Percentiles rank a stretch among this genome's conserved stretches.
Evolutionary conservation across 768 basidiomycete genomes (phyloP).

Genomic region (Boletus patriciae): DNA sequence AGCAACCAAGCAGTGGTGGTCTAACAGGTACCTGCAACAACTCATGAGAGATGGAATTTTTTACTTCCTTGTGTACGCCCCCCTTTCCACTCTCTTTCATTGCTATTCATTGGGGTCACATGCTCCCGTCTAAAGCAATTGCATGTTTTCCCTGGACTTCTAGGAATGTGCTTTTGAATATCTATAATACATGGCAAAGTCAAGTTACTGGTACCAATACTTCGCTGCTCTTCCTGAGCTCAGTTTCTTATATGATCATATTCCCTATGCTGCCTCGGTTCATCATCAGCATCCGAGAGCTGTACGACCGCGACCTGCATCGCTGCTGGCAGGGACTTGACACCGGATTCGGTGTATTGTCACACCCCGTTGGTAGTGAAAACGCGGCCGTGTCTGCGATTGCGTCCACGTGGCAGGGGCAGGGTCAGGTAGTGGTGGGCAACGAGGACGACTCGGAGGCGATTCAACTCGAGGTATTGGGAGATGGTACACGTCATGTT

Average conservation of each 20-base stretch:
- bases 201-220: no score
- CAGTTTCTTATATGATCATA: not conserved
- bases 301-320: not conserved
- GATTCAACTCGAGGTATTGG: not conserved
- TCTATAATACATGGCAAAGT: no score
- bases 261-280: slow-evolving; percentile 4
- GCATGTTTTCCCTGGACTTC: not conserved
- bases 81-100: not conserved
- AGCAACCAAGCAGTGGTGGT: slow-evolving; percentile 3
- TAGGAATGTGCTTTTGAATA: not conserved
- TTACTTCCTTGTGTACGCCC: slow-evolving; percentile 8
- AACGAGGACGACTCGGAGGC: not conserved
- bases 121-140: not conserved
- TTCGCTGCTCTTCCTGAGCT: not conserved
- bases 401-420: not conserved
- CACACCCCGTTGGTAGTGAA: not conserved
- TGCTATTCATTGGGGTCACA: not conserved
- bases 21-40: slow-evolving; percentile 2
- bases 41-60: slow-evolving; percentile 2
- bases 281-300: slow-evolving; percentile 9
- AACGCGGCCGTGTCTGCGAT: not conserved
- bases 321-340: not conserved
- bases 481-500: not conserved
- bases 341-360: slow-evolving; percentile 5
- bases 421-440: not conserved